Evolutionary conservation across 345 rosid genomes (phyloP).

Genomic region (Gossypium stocksii): DNA sequence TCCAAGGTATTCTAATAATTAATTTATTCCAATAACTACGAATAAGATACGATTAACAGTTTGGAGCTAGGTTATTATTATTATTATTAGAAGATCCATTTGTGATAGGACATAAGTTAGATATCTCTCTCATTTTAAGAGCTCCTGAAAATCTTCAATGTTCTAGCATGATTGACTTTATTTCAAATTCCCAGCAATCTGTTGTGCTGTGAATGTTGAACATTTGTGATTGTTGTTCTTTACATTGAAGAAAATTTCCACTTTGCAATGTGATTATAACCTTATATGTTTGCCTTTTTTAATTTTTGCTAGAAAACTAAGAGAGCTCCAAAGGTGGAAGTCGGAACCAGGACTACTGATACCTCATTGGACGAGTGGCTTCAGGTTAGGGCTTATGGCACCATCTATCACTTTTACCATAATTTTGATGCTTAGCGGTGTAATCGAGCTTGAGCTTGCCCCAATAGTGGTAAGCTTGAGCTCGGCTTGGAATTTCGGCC

Average conservation of each 20-base stretch:
- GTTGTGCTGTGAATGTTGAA: not conserved
- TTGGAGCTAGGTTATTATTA: not conserved
- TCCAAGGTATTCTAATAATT: conserved; percentile 54
- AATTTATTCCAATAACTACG: not conserved
- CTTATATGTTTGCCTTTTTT: conserved; percentile 3
- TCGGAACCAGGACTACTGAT: conserved; percentile 69
- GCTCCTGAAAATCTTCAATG: not conserved
- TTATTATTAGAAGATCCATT: not conserved
- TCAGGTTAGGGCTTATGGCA: conserved; percentile 40
- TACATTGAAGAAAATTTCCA: not conserved
- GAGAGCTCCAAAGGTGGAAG: conserved; percentile 81
- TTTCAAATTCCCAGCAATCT: not conserved
- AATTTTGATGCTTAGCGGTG: not conserved
- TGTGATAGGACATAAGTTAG: not conserved
- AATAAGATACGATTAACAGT: not conserved
- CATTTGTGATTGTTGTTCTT: not conserved
- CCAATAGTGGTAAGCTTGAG: too few relatives aligned
- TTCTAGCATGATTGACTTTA: not conserved
- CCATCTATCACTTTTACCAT: not conserved
- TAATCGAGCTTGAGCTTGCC: too few relatives aligned
- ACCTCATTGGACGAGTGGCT: conserved; percentile 91
- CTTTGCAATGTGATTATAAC: not conserved
- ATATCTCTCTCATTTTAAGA: not conserved
- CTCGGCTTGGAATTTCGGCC: too few relatives aligned
- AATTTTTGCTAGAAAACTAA: conserved; percentile 58